phyloP scores from a whole-genome alignment of 2,329 filamentous ascomycete species.

The Aspergillus hortae region DNA sequence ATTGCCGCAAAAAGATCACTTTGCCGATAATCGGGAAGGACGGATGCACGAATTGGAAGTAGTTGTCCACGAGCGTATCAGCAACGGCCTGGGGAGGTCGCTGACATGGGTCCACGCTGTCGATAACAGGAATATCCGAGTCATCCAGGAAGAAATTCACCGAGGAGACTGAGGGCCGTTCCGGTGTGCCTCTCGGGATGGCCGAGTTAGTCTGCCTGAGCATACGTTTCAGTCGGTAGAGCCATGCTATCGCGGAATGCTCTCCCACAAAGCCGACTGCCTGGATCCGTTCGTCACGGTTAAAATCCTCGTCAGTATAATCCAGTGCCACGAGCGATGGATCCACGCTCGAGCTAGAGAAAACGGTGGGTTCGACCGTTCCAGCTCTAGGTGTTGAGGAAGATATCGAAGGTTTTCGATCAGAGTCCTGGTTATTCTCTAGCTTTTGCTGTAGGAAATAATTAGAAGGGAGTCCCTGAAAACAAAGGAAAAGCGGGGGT shows the following conservation, averaged over 20 bases:
- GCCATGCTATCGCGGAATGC: slow-evolving; percentile 44
- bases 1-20: slow-evolving; percentile 37
- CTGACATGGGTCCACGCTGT: slow-evolving; percentile 34
- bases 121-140: slow-evolving; percentile 28
- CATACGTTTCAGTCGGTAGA: slow-evolving; percentile 38
- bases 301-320: slow-evolving; percentile 43
- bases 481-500: not conserved
- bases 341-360: slow-evolving; percentile 15
- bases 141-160: slow-evolving; percentile 42
- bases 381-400: slow-evolving; percentile 4
- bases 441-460: slow-evolving; percentile 9
- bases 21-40: slow-evolving; percentile 43
- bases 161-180: slow-evolving; percentile 28
- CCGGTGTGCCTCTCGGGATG: slow-evolving; percentile 14
- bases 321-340: slow-evolving; percentile 36
- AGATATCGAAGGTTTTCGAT: slow-evolving; percentile 11
- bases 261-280: slow-evolving; percentile 43
- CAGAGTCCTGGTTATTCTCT: slow-evolving; percentile 9
- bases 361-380: slow-evolving; percentile 8
- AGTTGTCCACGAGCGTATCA: slow-evolving; percentile 37
- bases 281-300: slow-evolving; percentile 36
- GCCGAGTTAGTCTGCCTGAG: slow-evolving; percentile 26
- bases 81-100: slow-evolving; percentile 37
- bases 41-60: slow-evolving; percentile 38
- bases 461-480: not conserved